phyloP scores from a whole-genome alignment of 2,329 filamentous ascomycete genomes.

The Neopestalotiopsis clavispora region DNA sequence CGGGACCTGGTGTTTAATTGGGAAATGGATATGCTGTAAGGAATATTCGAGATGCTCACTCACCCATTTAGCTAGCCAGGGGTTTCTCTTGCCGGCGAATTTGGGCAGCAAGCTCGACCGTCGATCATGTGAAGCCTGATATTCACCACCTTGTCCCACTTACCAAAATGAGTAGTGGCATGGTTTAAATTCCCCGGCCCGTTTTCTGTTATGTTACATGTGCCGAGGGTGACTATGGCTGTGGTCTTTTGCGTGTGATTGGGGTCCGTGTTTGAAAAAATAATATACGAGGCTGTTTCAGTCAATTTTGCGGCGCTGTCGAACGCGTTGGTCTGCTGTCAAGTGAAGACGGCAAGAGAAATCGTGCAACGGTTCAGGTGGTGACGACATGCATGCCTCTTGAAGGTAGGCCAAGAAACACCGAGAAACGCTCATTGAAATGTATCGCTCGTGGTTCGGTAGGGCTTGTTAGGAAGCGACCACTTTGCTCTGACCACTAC shows the following conservation, averaged over 20 bases:
- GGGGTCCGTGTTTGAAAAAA: not conserved
- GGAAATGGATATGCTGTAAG: not conserved
- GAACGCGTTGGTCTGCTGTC: not conserved
- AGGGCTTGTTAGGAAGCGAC: no score
- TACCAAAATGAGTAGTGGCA: constrained; percentile 2
- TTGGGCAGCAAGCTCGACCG: constrained; percentile 13
- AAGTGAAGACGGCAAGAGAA: not conserved
- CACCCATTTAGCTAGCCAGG: not conserved
- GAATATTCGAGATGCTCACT: constrained; percentile 12
- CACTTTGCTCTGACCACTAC: no score
- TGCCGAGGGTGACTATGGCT: not conserved
- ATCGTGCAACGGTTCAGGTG: not conserved
- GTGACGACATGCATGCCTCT: not conserved
- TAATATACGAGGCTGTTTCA: not conserved
- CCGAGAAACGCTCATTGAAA: not conserved
- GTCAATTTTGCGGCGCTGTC: not conserved
- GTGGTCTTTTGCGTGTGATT: not conserved
- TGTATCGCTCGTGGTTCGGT: no score
- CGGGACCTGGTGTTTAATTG: constrained; percentile 1
- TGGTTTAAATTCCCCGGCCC: not conserved
- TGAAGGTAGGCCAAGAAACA: not conserved
- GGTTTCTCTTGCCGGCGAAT: not conserved
- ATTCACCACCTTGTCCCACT: constrained; percentile 2
- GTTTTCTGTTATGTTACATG: constrained; percentile 1
- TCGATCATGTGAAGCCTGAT: constrained; percentile 12